A percentile compares a stretch with the other conserved stretches of the same genome.
phyloP scores from a whole-genome alignment of 2,329 filamentous ascomycete genomes.

The Diaporthe eres region DNA sequence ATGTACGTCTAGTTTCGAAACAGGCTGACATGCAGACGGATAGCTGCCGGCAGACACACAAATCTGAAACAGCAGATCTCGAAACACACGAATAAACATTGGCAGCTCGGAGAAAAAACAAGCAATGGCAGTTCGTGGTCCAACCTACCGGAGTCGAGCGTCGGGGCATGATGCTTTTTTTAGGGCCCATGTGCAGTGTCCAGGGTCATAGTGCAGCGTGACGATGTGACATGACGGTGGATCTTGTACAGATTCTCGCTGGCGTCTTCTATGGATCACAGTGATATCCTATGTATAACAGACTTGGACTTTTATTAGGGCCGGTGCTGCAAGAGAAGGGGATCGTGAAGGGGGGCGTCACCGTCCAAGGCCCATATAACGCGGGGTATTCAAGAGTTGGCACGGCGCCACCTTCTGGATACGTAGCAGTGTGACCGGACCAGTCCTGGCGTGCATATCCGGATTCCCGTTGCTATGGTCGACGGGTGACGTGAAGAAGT shows the following conservation, averaged over 20 bases:
- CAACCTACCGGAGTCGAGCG: conserved; percentile 15
- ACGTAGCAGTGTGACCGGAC: conserved; percentile 28
- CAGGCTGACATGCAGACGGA: conserved; percentile 33
- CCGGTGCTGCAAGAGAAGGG: neutral
- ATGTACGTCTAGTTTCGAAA: conserved; percentile 27
- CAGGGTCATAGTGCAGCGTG: conserved; percentile 23
- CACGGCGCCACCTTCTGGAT: conserved; percentile 14
- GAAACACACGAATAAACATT: conserved; percentile 41
- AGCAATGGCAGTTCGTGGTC: neutral
- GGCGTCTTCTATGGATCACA: neutral
- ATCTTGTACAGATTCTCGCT: neutral
- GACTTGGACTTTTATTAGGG: neutral
- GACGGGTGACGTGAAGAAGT: conserved; percentile 12
- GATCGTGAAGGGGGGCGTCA: neutral
- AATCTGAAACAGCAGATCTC: conserved; percentile 43
- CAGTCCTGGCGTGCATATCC: conserved; percentile 25
- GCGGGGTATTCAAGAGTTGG: conserved; percentile 6
- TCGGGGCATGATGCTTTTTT: conserved; percentile 31
- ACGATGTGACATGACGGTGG: conserved; percentile 25
- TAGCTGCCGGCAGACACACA: conserved; percentile 42
- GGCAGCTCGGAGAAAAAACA: conserved; percentile 38
- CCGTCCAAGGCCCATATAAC: conserved; percentile 10
- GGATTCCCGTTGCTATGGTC: neutral
- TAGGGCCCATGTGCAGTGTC: conserved; percentile 34
- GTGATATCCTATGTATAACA: neutral